A percentile compares a stretch with the other conserved stretches of the same genome.
These are phyloP conservation scores for Candida berthetii DNA, from an alignment of 805 yeast species.

Conservation along the genomic window DNA sequence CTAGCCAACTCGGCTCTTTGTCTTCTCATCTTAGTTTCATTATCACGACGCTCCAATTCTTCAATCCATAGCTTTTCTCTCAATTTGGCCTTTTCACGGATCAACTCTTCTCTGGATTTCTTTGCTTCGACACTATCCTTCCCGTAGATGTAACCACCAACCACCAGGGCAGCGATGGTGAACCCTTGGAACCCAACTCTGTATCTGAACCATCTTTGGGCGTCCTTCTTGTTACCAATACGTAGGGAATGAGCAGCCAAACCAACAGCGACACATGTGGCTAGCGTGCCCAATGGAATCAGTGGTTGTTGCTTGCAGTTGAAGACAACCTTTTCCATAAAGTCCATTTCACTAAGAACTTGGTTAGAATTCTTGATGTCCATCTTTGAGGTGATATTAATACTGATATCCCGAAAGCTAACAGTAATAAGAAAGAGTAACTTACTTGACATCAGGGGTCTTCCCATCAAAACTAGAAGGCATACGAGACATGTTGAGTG, in stretches of 20 bases:
- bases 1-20: conserved; percentile 60
- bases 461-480: conserved; percentile 29
- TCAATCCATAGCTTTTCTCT: conserved; percentile 88
- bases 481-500: conserved; percentile 18
- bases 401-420: neutral
- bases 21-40: conserved; percentile 60
- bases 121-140: conserved; percentile 36
- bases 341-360: conserved; percentile 29
- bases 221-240: conserved; percentile 63
- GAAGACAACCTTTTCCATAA: conserved; percentile 49
- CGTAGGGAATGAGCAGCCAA: conserved; percentile 74
- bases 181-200: conserved; percentile 84
- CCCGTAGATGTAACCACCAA: conserved; percentile 72
- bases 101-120: conserved; percentile 53
- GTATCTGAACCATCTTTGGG: conserved; percentile 85
- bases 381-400: too few relatives aligned
- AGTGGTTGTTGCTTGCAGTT: conserved; percentile 82
- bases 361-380: neutral
- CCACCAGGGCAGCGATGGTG: conserved; percentile 75
- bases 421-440: neutral
- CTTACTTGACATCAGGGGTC: neutral
- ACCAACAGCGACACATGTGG: conserved; percentile 75
- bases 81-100: conserved; percentile 73
- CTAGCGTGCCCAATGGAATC: conserved; percentile 77
- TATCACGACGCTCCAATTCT: conserved; percentile 83